phyloP scores from a whole-genome alignment of 129 eudicot genomes.

The Lactuca sativa region DNA sequence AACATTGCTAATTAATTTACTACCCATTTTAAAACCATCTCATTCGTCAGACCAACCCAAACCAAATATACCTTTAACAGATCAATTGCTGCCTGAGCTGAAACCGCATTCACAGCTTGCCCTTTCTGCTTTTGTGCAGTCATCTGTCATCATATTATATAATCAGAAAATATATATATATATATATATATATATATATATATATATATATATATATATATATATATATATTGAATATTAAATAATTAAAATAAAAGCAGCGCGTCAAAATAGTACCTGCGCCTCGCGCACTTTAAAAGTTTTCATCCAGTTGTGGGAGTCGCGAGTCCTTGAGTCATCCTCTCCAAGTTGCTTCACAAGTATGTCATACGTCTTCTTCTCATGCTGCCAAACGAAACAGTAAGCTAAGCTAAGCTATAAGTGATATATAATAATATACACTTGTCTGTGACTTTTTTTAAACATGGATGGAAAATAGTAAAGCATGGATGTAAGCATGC shows the following conservation, averaged over 20 bases:
- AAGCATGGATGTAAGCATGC: slow-evolving; percentile 35
- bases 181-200: too few species aligned
- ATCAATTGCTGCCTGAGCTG: slow-evolving; percentile 87
- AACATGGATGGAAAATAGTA: background rate
- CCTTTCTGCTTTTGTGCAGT: slow-evolving; percentile 94
- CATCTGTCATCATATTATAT: slow-evolving; percentile 40
- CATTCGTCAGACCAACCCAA: too few species aligned
- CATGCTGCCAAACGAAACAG: slow-evolving; percentile 61
- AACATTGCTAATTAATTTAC: background rate
- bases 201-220: too few species aligned
- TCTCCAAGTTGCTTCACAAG: slow-evolving; percentile 97
- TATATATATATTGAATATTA: background rate
- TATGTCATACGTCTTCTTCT: slow-evolving; percentile 93
- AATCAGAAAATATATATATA: background rate
- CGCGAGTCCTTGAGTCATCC: slow-evolving; percentile 96
- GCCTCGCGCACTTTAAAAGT: slow-evolving; percentile 88
- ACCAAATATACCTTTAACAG: slow-evolving; percentile 57
- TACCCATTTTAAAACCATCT: background rate
- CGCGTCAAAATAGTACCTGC: slow-evolving; percentile 44
- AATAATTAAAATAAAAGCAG: background rate
- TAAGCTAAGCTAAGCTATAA: too few species aligned
- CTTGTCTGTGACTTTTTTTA: background rate
- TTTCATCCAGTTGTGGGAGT: slow-evolving; percentile 96
- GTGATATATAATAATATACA: too few species aligned
- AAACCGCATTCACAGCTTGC: slow-evolving; percentile 62